Base-by-base conservation (phyloP, 805 yeast species). In the Saccharomycopsis amapae region DNA sequence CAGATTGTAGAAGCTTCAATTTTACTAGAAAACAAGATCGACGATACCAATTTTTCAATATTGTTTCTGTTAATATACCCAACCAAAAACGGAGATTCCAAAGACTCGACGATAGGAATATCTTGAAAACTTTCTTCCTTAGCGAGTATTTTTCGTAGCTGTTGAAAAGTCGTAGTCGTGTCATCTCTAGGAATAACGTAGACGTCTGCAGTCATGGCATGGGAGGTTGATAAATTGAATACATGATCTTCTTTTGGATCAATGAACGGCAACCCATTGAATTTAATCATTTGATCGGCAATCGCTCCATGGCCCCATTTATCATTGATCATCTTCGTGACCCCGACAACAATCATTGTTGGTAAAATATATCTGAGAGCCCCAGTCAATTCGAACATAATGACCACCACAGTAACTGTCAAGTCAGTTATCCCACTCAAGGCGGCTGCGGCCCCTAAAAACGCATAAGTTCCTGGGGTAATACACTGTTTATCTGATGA, bases 311-410 rank as follows among this genome's bases (percentile, higher is more conserved):
- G 68, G 2, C 95, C 95, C 69, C 82, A 80, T 45, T 66, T 69
- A 49, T 85, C 93, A 54, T 78, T 76, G n/a, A 93, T 78, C 31
- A 79, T 65, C 56, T 85, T 85, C 2, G 97, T 89, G 7, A 81
- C 76, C 1, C 95, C 90, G 1, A 93, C 95, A 0, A 87, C 94
- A 43, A 93, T 83, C 98, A 93, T 93, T 0, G 95, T 85, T 2
- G 99, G 99, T 10, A 94, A 73, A 49, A 93, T 85, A 59, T 86
- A 93, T 40, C 83, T 76, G 45, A 89, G 68, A 1, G 98, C 98
- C 26, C 98, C 99, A 0, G 99, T 93, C 45, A 93, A 66, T 64
- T 93, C 97, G 63, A 89, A 85, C 95, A 93, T 88, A 35, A 94
- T 83, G 13, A 93, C 85, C 1, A 89, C 97, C 18, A 90, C 97